phyloP scores from a whole-genome alignment of 805 yeast genomes.

The Jamesozyma hellenica region DNA sequence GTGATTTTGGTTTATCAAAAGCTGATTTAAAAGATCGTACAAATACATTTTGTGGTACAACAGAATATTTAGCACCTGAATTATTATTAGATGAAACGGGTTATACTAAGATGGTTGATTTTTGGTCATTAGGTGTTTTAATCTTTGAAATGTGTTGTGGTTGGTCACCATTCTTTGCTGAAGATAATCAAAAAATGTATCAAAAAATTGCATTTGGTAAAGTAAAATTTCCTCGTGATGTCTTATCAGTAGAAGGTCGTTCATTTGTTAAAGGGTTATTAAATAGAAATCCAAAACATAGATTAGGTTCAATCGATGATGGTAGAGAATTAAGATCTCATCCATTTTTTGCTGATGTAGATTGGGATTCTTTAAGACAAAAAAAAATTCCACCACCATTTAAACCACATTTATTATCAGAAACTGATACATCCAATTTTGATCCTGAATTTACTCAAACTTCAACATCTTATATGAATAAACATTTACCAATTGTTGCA shows the following conservation, averaged over 20 bases:
- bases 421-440: slow-evolving; percentile 90
- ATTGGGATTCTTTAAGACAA: slow-evolving; percentile 70
- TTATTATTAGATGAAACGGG: slow-evolving; percentile 91
- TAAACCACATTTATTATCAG: slow-evolving; percentile 84
- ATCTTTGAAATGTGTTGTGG: slow-evolving; percentile 99
- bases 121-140: slow-evolving; percentile 95
- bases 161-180: slow-evolving; percentile 98
- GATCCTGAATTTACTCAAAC: slow-evolving; percentile 96
- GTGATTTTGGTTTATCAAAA: slow-evolving; percentile 95
- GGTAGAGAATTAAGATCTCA: slow-evolving; percentile 89
- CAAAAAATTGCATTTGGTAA: slow-evolving; percentile 98
- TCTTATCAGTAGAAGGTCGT: slow-evolving; percentile 84
- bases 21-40: slow-evolving; percentile 86
- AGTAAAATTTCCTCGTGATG: slow-evolving; percentile 94
- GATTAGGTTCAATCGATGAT: slow-evolving; percentile 84
- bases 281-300: slow-evolving; percentile 91
- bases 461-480: slow-evolving; percentile 70
- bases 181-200: slow-evolving; percentile 96
- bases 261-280: slow-evolving; percentile 90
- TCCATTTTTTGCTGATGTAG: slow-evolving; percentile 82
- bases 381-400: slow-evolving; percentile 93
- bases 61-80: slow-evolving; percentile 96
- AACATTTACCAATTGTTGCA: slow-evolving; percentile 40
- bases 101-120: slow-evolving; percentile 97
- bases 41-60: slow-evolving; percentile 96